Evolutionary conservation across 371 early-diverging fungal species (phyloP), one percentile per base, ranked within the genome.

Genomic region (Nematocida homosporus): DNA sequence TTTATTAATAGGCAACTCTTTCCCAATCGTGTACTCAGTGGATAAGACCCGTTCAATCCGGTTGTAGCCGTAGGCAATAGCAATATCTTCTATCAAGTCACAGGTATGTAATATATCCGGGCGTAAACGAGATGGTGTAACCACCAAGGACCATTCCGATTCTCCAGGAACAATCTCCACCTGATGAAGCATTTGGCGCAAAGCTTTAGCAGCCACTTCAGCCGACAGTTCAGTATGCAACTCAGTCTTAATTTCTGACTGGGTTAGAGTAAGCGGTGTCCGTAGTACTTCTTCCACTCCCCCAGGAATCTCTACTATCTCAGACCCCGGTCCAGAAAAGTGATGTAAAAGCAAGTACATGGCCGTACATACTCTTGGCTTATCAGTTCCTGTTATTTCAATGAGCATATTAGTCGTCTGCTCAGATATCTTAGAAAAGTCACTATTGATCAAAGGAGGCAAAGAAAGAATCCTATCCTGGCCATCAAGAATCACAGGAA

Each of bases 371-470:
- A 82, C 83, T 61, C 77, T 79, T 47, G 65, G 25, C 72, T 90
- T 79, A 83, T 97, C 95, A 27, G 93, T 94, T 16, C 94, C 95
- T 13, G 99, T 97, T 81, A 92, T 89, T 85, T 99, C 99, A 80
- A 99, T 91, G 77, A 99, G 90, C 51, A 99, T 89, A 80, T 97
- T 95, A 86, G 90, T 93, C 48, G 99, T 97, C 32, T 89, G 85
- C 65, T 90, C 83, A 30, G 89, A 89, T 82, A 99, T 97, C 87
- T 97, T 97, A 69, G 93, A 92, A 82, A 90, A 90, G 61, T 99
- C 89, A 69, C 91, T 88, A 89, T 99, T 99, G 86, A 99, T 96
- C 81, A 99, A 90, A 35, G 99, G 99, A n/a, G 98, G 99, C 63
- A 97, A 86, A 53, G 94, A 94, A 78, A 93, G 86, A 4, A 99